phyloP scores from a whole-genome alignment of 495 filamentous ascomycete genomes.

The Podospora anserina region DNA sequence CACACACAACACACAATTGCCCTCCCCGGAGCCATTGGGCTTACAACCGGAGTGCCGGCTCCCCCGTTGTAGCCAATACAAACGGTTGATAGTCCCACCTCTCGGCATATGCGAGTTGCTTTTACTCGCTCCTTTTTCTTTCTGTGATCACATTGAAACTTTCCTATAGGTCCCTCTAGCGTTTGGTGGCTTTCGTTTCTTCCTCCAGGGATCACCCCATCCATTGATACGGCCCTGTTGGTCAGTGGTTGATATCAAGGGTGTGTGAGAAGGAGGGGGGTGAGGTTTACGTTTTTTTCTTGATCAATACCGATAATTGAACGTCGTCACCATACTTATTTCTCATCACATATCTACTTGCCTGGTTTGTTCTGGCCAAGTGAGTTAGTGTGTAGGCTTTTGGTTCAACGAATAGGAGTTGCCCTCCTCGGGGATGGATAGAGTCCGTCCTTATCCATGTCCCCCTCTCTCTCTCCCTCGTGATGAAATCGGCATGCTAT shows the following conservation, averaged over 20 bases:
- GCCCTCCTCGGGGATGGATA: not conserved
- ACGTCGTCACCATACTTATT: slow-evolving; percentile 34
- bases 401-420: not conserved
- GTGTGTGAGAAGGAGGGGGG: slow-evolving; percentile 44
- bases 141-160: not conserved
- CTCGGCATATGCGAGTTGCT: slow-evolving; percentile 39
- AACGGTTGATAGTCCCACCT: slow-evolving; percentile 31
- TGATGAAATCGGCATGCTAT: slow-evolving; percentile 35
- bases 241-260: slow-evolving; percentile 34
- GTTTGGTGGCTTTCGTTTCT: not conserved
- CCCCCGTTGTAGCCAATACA: slow-evolving; percentile 31
- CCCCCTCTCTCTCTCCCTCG: slow-evolving; percentile 27
- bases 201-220: slow-evolving; percentile 40
- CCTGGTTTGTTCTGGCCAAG: slow-evolving; percentile 31
- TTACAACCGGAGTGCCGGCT: slow-evolving; percentile 27
- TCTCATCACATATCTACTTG: slow-evolving; percentile 27
- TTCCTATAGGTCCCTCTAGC: not conserved
- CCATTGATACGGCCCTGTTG: slow-evolving; percentile 33
- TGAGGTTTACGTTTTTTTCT: slow-evolving; percentile 25
- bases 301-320: slow-evolving; percentile 25
- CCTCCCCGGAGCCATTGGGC: slow-evolving; percentile 21
- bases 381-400: slow-evolving; percentile 39
- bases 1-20: slow-evolving; percentile 15
- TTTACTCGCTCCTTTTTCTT: slow-evolving; percentile 5
- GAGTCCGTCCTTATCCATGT: slow-evolving; percentile 39